These are phyloP conservation scores for Eucalyptus tenuipes DNA, from an alignment of 345 rosid species.

Conservation along the genomic window DNA sequence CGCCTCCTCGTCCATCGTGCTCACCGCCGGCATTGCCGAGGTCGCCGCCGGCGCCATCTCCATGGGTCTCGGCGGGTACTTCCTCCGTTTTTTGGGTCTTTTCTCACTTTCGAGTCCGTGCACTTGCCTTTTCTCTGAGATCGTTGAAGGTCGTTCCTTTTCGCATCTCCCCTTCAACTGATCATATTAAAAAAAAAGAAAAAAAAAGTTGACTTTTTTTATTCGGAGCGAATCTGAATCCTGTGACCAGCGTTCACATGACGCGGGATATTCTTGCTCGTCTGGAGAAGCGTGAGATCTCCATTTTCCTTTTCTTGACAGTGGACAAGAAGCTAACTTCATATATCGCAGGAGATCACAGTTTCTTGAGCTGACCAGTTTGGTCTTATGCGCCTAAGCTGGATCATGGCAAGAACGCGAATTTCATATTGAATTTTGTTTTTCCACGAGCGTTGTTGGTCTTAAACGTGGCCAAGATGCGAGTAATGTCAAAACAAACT, in stretches of 20 bases:
- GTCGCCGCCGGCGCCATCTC: constrained; percentile 97
- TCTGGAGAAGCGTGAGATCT: not conserved
- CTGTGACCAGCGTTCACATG: not conserved
- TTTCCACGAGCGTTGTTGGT: not conserved
- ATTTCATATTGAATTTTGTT: not conserved
- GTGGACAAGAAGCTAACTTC: not conserved
- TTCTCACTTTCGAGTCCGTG: not conserved
- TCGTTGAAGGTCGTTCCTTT: not conserved
- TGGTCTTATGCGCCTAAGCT: not conserved
- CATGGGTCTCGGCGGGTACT: constrained; percentile 97
- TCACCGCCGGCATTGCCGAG: constrained; percentile 94
- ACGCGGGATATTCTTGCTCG: not conserved
- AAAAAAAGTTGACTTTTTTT: not conserved
- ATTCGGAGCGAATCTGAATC: not conserved
- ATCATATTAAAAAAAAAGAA: not conserved
- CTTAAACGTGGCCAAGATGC: not conserved
- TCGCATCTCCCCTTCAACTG: not conserved
- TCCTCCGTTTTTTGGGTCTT: not conserved
- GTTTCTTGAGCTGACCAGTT: not conserved
- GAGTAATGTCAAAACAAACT: not conserved
- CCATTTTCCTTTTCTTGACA: not conserved
- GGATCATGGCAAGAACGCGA: not conserved
- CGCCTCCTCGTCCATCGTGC: constrained; percentile 76
- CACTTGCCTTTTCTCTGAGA: not conserved
- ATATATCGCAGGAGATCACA: not conserved